Evolutionary conservation across 83 land plant genomes (phyloP).

Genomic region (Thuja plicata): DNA sequence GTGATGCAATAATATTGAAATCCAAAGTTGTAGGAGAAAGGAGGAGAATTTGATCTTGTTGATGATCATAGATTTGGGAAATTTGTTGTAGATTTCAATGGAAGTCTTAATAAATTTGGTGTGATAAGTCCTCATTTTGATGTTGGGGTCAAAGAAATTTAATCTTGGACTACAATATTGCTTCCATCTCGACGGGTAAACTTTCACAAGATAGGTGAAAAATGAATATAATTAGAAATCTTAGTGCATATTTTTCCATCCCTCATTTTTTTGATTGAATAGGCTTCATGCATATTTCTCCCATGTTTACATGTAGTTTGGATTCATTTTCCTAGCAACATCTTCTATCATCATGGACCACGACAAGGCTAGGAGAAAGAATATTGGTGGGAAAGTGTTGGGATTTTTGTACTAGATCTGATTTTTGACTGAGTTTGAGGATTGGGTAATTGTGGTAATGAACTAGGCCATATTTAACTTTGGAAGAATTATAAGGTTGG

Average conservation of each 20-base stretch:
- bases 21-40: not conserved
- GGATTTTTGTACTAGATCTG: slow-evolving; percentile 52
- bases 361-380: slow-evolving; percentile 68
- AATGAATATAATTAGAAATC: too few relatives aligned
- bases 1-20: not conserved
- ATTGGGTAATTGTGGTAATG: too few relatives aligned
- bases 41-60: too few relatives aligned
- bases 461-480: too few relatives aligned
- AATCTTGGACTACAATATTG: slow-evolving; percentile 63
- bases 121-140: slow-evolving; percentile 67
- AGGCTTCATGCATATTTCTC: not conserved
- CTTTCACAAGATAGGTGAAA: too few relatives aligned
- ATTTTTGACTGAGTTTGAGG: too few relatives aligned
- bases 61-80: too few relatives aligned
- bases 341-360: slow-evolving; percentile 71
- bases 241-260: too few relatives aligned
- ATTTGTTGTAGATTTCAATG: too few relatives aligned
- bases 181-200: slow-evolving; percentile 61
- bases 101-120: slow-evolving; percentile 66
- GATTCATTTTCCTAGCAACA: slow-evolving; percentile 36
- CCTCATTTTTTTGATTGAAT: too few relatives aligned
- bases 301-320: slow-evolving; percentile 23
- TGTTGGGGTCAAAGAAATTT: slow-evolving; percentile 56
- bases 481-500: too few relatives aligned
- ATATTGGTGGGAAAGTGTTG: slow-evolving; percentile 64